Conservation (phyloP, 2,329 filamentous ascomycete genomes). For the Fusarium duplospermum region DNA sequence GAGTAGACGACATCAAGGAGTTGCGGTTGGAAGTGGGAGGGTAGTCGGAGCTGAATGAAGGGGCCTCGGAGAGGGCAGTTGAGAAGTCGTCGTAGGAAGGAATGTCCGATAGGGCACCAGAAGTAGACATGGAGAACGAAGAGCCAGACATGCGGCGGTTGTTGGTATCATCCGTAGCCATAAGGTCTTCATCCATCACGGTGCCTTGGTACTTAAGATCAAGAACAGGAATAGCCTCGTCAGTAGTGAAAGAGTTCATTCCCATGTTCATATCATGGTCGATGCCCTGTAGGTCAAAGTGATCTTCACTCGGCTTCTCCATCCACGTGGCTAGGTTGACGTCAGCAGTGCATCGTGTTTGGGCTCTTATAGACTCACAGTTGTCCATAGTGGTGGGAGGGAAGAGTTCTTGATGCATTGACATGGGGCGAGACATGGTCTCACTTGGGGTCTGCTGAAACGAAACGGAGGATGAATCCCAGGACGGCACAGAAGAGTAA, state of each 20-base stretch:
- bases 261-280: constrained; percentile 69
- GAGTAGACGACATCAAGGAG: constrained; percentile 77
- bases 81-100: constrained; percentile 79
- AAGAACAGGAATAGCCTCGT: constrained; percentile 72
- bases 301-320: constrained; percentile 68
- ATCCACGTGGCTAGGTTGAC: constrained; percentile 54
- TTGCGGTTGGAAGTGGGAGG: constrained; percentile 75
- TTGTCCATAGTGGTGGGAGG: constrained; percentile 61
- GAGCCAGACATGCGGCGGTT: constrained; percentile 77
- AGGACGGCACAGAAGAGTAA: constrained; percentile 63
- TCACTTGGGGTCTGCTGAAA: constrained; percentile 64
- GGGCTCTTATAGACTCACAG: constrained; percentile 53
- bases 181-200: constrained; percentile 60
- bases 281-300: constrained; percentile 64
- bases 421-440: constrained; percentile 64
- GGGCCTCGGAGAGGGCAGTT: constrained; percentile 72
- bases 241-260: constrained; percentile 71
- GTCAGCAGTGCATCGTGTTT: constrained; percentile 26
- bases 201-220: constrained; percentile 66
- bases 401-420: constrained; percentile 69
- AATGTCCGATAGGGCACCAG: constrained; percentile 73
- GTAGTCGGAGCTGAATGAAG: constrained; percentile 75
- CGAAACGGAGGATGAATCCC: constrained; percentile 67
- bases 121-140: constrained; percentile 78
- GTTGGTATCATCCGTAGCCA: constrained; percentile 63